Evolutionary conservation across 176 grass and related monocot species (phyloP), one percentile per base, ranked within the genome.

Genomic region (Secale cereale): DNA sequence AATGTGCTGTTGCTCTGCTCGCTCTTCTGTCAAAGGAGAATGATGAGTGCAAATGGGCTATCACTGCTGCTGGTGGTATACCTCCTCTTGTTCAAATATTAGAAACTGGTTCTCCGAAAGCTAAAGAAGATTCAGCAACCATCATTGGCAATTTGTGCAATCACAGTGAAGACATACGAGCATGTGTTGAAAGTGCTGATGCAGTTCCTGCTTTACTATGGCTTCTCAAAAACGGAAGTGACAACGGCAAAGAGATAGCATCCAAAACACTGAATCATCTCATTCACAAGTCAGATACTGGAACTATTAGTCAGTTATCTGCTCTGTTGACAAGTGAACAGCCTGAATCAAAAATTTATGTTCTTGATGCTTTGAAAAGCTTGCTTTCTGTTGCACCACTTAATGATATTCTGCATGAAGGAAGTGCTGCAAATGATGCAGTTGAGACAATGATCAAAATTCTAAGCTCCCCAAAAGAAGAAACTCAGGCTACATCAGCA

Each of bases 31-130:
- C 97, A 67, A 97, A 94, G 76, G 97, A 99, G 83, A 97, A 99
- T 90, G 97, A 99, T 90, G 97, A 99, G 77, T 97, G 97, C 87
- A 99, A 97, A 89, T 99, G 97, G 97, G 97, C 97, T 65, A 97
- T 99, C 72, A 99, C 97, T 65, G 97, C 97, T 85, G 94, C 97
- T 87, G 97, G 97, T 80, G 97, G 97, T 70, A 99, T 99, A 89
- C 97, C 94, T 80, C 97, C 97, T 89, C 94, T 99, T 94, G 97
- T 99, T 90, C 97, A 99, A 85, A 99, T 99, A 76, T 84, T 99
- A 81, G 97, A 99, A 94, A 99, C 92, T 10, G 97, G 97, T 37
- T 94, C 94, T 81, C 88, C 94, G 28, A 99, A 99, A 92, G 94
- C 97, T 82, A 99, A 97, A 92, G 97, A 99, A 99, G 97, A 99